Evolutionary conservation across 345 rosid species (phyloP), one percentile per base, ranked within the genome.

Genomic region (Eucalyptus victrix): DNA sequence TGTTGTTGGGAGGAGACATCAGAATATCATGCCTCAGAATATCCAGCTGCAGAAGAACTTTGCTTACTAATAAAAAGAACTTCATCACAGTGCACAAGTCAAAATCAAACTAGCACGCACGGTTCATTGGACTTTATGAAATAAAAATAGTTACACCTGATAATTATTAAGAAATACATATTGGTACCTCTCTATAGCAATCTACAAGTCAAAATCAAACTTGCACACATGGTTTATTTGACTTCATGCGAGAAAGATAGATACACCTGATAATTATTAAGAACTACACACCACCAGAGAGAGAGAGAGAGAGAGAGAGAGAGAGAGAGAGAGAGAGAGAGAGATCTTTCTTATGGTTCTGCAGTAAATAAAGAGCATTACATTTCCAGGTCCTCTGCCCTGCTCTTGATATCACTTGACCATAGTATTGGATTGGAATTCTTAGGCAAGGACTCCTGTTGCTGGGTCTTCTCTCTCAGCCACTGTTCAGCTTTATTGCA

Each of bases 401-500:
- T 90, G 90, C 90, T 92, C 90, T 40, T 91, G 90, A 94, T 93
- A 86, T 94, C 94, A 28, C 91, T 91, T 86, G 96, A 94, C 95
- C 93, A 92, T 86, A 94, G 67, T 30, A 92, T 87, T 4, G 96
- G 95, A 86, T 94, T 91, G 8, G 88, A 49, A 56, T 92, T 91
- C 91, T 90, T 94, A 13, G 95, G 94, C 60, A 91, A 90, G 88
- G 94, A 91, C 76, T 92, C 94, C 91, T 94, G 96, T 58, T 85
- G 90, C 88, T 93, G 92, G 88, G 67, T 90, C 92, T 90, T 92
- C 91, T 94, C 95, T 90, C 93, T 91, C 24, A 94, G 91, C 96
- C 96, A 94, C 83, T 94, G 90, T 90, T 94, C 96, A 8, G 94
- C 95, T 92, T 90, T 92, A 76, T 91, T 85, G 91, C 96, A 94